phyloP scores from a whole-genome alignment of 2,329 filamentous ascomycete species.

The Aspergillus tubingensis region DNA sequence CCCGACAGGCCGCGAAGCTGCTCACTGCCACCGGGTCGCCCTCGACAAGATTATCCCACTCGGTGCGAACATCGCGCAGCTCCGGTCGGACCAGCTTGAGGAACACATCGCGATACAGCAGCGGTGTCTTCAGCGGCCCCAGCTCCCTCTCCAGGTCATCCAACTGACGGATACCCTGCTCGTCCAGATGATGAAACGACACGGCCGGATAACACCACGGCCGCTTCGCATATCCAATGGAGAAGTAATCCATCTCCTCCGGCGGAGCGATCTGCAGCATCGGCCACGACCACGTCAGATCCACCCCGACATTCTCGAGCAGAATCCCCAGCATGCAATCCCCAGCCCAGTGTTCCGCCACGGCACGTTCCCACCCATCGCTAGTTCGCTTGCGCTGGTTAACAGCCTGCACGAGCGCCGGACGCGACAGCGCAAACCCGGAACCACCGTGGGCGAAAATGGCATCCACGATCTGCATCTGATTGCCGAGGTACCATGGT shows the following conservation, averaged over 20 bases:
- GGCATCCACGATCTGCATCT: conserved; percentile 51
- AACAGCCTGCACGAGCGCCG: conserved; percentile 46
- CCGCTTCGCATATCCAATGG: conserved; percentile 34
- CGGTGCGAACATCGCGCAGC: background rate
- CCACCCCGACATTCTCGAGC: conserved; percentile 45
- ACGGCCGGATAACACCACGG: conserved; percentile 53
- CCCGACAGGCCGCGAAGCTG: conserved; percentile 1
- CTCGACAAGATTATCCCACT: conserved; percentile 13
- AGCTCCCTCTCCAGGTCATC: conserved; percentile 41
- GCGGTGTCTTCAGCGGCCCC: conserved; percentile 40
- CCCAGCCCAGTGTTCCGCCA: conserved; percentile 48
- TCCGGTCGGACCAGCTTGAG: background rate
- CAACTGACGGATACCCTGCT: conserved; percentile 44
- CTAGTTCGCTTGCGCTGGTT: conserved; percentile 41
- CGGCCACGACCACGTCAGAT: conserved; percentile 49
- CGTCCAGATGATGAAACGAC: conserved; percentile 51
- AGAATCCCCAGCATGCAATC: conserved; percentile 51
- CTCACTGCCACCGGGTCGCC: background rate
- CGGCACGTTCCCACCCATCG: conserved; percentile 46
- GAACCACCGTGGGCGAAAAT: conserved; percentile 55
- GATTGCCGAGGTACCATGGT: conserved; percentile 56
- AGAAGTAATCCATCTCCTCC: conserved; percentile 43
- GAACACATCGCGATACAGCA: conserved; percentile 15
- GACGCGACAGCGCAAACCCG: conserved; percentile 53
- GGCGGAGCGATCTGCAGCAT: conserved; percentile 43